Percentiles rank a stretch among this genome's conserved stretches.
These are phyloP conservation scores for Rhytidiadelphus loreus DNA, from an alignment of 225 moss, liverwort and hornwort genomes.

Conservation along the genomic window DNA sequence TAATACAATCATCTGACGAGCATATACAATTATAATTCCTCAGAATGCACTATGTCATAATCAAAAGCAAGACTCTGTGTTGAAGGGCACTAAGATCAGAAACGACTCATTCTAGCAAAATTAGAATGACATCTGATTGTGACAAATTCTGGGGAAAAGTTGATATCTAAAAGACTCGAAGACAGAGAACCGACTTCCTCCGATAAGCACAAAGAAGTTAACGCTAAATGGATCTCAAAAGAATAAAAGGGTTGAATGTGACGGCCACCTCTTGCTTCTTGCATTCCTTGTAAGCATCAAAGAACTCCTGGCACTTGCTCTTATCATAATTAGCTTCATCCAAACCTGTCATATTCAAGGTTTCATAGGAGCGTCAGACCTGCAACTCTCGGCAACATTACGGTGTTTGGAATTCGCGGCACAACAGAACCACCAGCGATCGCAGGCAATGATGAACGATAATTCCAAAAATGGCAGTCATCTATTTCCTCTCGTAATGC, in stretches of 20 bases:
- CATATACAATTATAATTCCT: not conserved
- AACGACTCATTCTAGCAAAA: not conserved
- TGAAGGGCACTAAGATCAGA: not conserved
- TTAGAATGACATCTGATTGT: not conserved
- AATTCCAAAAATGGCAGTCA: not conserved
- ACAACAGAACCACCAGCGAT: not conserved
- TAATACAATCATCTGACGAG: not conserved
- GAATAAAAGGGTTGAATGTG: not conserved
- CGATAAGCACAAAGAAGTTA: not conserved
- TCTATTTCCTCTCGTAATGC: not conserved
- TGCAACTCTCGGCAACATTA: not conserved
- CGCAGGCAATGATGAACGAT: not conserved
- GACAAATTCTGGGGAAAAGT: not conserved
- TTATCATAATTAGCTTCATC: conserved; percentile 82
- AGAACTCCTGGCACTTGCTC: conserved; percentile 90
- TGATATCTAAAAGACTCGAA: not conserved
- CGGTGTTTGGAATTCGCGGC: not conserved
- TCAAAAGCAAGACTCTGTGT: not conserved
- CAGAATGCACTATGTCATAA: not conserved
- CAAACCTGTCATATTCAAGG: conserved; percentile 46
- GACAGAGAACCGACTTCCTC: not conserved
- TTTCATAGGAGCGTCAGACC: not conserved
- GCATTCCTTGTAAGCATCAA: conserved; percentile 94
- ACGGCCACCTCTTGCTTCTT: conserved; percentile 78
- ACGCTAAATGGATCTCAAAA: not conserved